Base-by-base conservation (phyloP, 2,329 filamentous ascomycete genomes). In the Cryphonectria nitschkei region DNA sequence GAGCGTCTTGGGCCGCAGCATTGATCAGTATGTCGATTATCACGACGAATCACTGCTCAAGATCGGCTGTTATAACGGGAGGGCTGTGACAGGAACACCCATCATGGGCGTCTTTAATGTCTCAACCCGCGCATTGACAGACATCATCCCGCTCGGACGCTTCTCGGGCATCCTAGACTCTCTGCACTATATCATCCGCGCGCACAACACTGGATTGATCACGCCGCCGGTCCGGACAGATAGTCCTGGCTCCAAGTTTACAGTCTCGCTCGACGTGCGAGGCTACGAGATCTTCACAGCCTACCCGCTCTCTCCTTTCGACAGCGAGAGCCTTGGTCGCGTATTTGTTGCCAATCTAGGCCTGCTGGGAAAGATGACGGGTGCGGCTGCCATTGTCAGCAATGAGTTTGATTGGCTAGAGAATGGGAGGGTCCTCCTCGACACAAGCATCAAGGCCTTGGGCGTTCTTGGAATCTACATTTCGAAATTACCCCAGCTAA, bases 41-140 rank as follows among this genome's bases (percentile, higher is more conserved):
- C 87, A 93, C 39, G 92, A 95, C 74, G 86, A 89, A 2, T 83
- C 87, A 0, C 80, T 98, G 13, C 86, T 98, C 29, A 94, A 95
- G 74, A 85, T 98, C 2, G 91, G 90, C 46, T 92, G 90, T 37
- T 97, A 94, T 76, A 90, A 94, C 72, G 93, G 93, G 83, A 76
- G 74, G 79, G 85, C 84, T 2, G 86, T 83, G 16, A 92, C 88
- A 0, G 94, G 95, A 8, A 92, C 90, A 2, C 89, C 92, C 0
- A 91, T 98, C 14, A 80, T 98, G 1, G 95, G 92, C 0, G 80
- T 97, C 2, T 98, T 98, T 84, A 98, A 98, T 76, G 87, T 95
- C 70, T 89, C 89, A 1, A 82, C 87, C 4, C 83, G 85, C 1
- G 81, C 86, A 2, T 77, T 93, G 19, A 88, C 87, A 0, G 93